Conservation (phyloP, 2,329 filamentous ascomycete genomes). For the Aspergillus sp. region DNA sequence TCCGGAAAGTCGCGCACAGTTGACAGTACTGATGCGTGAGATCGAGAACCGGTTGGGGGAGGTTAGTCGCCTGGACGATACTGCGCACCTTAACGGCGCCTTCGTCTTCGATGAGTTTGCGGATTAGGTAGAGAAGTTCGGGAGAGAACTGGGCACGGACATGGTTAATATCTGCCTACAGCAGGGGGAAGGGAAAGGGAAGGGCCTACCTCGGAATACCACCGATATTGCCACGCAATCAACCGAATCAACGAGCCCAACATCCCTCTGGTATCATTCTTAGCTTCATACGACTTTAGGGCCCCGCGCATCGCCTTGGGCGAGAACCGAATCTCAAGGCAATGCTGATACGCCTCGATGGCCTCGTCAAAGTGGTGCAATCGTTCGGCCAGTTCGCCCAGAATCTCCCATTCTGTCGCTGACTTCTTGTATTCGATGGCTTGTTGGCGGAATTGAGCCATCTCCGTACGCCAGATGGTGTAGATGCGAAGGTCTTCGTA, state of each 20-base stretch:
- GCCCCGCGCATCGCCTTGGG: conserved; percentile 86
- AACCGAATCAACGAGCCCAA: conserved; percentile 80
- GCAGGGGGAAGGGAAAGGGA: neutral
- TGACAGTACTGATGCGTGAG: conserved; percentile 94
- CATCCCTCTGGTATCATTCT: conserved; percentile 70
- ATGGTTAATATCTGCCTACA: conserved; percentile 8
- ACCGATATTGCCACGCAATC: conserved; percentile 96
- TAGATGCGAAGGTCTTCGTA: conserved; percentile 98
- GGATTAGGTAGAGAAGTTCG: conserved; percentile 75
- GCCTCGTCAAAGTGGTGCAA: conserved; percentile 88
- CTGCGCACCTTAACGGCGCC: conserved; percentile 94
- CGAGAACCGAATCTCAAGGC: conserved; percentile 79
- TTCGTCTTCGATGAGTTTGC: conserved; percentile 92
- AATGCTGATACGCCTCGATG: conserved; percentile 84
- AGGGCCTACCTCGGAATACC: conserved; percentile 78
- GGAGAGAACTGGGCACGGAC: conserved; percentile 64
- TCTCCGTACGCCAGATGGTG: conserved; percentile 98
- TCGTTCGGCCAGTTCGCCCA: conserved; percentile 84
- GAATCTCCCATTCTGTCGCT: conserved; percentile 95
- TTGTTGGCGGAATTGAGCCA: conserved; percentile 89
- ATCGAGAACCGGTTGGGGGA: conserved; percentile 87
- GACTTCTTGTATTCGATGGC: conserved; percentile 95
- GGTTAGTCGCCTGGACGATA: conserved; percentile 90
- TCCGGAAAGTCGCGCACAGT: conserved; percentile 88
- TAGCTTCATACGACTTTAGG: conserved; percentile 67